phyloP scores from a whole-genome alignment of 2,329 filamentous ascomycete species.

The Sclerotinia sclerotiorum region DNA sequence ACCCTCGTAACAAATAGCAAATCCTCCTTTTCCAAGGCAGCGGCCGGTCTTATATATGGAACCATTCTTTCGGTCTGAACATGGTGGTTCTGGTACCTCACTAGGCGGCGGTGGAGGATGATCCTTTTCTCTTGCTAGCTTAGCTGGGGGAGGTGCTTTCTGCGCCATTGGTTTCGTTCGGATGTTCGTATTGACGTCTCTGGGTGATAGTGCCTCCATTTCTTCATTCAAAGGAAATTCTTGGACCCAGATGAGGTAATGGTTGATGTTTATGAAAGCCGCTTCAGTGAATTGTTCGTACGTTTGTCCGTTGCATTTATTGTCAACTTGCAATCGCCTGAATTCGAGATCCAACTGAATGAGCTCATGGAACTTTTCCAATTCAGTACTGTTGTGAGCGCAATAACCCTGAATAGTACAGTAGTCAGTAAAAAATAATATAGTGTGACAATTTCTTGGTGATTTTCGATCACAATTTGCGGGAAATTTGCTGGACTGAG shows the following conservation, averaged over 20 bases:
- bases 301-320: constrained; percentile 23
- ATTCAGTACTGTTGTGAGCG: constrained; percentile 31
- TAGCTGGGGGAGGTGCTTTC: constrained; percentile 52
- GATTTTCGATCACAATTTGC: constrained; percentile 28
- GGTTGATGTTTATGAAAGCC: constrained; percentile 25
- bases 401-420: constrained; percentile 37
- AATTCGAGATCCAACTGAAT: constrained; percentile 23
- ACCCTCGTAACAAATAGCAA: constrained; percentile 77
- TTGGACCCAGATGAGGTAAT: constrained; percentile 33
- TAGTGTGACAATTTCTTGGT: constrained; percentile 27
- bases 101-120: constrained; percentile 64
- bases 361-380: constrained; percentile 24
- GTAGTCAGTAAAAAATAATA: constrained; percentile 39
- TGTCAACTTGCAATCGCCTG: constrained; percentile 9
- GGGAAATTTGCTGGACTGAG: constrained; percentile 28
- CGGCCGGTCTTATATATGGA: constrained; percentile 72
- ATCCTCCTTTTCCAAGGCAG: constrained; percentile 76
- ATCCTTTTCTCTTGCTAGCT: constrained; percentile 58
- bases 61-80: constrained; percentile 67
- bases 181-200: constrained; percentile 63
- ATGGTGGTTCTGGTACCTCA: constrained; percentile 61
- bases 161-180: constrained; percentile 43
- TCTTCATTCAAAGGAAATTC: constrained; percentile 48
- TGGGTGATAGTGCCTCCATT: constrained; percentile 63
- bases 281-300: constrained; percentile 30